Percentiles rank a stretch among this genome's conserved stretches.
These are phyloP conservation scores for Linum trigynum DNA, from an alignment of 345 rosid species.

Conservation along the genomic window DNA sequence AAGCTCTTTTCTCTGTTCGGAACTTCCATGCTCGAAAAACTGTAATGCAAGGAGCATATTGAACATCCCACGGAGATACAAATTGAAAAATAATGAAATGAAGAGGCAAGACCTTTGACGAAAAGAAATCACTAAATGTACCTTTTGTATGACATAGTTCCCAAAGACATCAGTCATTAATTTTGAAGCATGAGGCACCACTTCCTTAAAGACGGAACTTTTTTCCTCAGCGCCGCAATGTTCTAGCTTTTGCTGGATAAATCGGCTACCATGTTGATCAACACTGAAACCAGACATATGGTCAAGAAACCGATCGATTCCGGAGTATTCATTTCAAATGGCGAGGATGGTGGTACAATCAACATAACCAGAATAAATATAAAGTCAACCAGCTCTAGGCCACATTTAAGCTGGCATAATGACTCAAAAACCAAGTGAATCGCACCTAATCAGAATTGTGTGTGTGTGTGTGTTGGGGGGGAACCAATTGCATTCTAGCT, in stretches of 20 bases:
- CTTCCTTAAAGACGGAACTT: constrained; percentile 73
- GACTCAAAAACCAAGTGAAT: too few species aligned
- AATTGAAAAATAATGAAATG: neutral
- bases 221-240: constrained; percentile 69
- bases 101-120: constrained; percentile 14
- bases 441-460: too few species aligned
- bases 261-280: constrained; percentile 99
- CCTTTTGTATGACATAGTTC: constrained; percentile 97
- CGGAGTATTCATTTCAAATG: too few species aligned
- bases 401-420: too few species aligned
- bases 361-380: too few species aligned
- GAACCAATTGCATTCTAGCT: neutral
- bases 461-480: neutral
- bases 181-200: constrained; percentile 77
- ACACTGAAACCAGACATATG: constrained; percentile 35
- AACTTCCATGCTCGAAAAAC: constrained; percentile 91
- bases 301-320: neutral
- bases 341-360: too few species aligned
- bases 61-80: neutral
- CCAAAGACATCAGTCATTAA: constrained; percentile 98
- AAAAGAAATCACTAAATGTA: constrained; percentile 16
- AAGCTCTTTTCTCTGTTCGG: constrained; percentile 78
- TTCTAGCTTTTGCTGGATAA: constrained; percentile 96
- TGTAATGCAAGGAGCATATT: constrained; percentile 21
- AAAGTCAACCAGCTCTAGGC: too few species aligned